Percentiles rank a stretch among this genome's conserved stretches.
These are phyloP conservation scores for Gypsophila paniculata DNA, from an alignment of 179 eudicot species.

Conservation along the genomic window DNA sequence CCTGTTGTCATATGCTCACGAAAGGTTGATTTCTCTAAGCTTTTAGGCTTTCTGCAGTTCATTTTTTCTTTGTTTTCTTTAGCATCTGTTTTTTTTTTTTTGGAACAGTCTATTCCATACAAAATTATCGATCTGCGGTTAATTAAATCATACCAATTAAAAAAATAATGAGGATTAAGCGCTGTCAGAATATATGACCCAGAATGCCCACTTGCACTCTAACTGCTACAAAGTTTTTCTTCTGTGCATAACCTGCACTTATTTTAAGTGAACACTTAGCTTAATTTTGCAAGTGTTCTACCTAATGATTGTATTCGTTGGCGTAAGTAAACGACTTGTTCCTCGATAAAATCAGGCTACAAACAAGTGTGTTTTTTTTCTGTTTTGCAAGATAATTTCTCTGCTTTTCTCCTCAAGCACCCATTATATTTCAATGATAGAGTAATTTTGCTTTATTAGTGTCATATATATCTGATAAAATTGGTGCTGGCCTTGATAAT, in stretches of 20 bases:
- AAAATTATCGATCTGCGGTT: neutral
- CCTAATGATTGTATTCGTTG: too few relatives aligned
- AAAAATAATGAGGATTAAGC: neutral
- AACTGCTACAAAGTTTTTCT: neutral
- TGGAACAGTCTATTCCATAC: neutral
- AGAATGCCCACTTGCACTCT: neutral
- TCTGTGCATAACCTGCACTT: neutral
- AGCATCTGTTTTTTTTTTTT: neutral
- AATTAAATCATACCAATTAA: too few relatives aligned
- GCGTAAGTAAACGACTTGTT: neutral
- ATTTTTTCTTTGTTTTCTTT: neutral
- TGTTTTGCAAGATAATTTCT: neutral
- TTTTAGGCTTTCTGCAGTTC: neutral
- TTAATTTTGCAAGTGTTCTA: too few relatives aligned
- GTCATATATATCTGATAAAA: neutral
- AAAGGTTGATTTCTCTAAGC: constrained; percentile 43
- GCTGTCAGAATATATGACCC: neutral
- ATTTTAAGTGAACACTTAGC: neutral
- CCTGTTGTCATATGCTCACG: constrained; percentile 63
- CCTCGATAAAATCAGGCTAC: neutral
- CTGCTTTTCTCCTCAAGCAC: neutral
- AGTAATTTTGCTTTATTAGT: neutral
- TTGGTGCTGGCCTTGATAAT: too few relatives aligned
- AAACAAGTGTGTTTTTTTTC: neutral
- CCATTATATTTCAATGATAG: neutral